Percentiles rank a stretch among this genome's conserved stretches.
Conservation (phyloP, 1,139 yeast genomes). For the Candida sojae region DNA sequence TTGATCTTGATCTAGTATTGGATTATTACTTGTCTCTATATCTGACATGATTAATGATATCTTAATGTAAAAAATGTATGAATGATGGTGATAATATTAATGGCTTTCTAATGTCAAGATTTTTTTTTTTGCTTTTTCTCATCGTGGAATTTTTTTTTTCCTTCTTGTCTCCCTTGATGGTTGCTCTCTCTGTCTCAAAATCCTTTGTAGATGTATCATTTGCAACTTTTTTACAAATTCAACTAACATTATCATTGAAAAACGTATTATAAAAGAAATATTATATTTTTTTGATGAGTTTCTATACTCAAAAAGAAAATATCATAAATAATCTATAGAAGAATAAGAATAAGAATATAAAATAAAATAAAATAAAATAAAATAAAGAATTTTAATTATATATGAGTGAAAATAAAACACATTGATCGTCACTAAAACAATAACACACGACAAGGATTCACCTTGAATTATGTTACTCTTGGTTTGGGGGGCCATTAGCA, state of each 20-base stretch:
- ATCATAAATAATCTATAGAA: not conserved
- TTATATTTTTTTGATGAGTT: not conserved
- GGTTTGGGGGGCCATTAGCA: not conserved
- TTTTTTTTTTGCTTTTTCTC: constrained; percentile 7
- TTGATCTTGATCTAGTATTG: constrained; percentile 25
- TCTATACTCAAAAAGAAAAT: too few species aligned
- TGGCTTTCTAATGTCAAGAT: not conserved
- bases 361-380: too few species aligned
- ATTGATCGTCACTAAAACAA: not conserved
- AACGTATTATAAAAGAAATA: not conserved
- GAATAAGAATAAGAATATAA: not conserved
- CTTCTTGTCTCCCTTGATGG: not conserved
- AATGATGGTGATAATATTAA: too few species aligned
- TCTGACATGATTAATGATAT: constrained; percentile 10
- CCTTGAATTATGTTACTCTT: not conserved
- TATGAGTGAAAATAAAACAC: not conserved
- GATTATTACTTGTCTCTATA: constrained; percentile 8
- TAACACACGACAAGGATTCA: not conserved
- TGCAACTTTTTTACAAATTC: not conserved
- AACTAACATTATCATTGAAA: not conserved
- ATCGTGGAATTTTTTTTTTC: constrained; percentile 1
- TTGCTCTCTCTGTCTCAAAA: not conserved
- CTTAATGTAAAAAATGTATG: too few species aligned
- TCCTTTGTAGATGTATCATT: not conserved
- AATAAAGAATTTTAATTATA: too few species aligned